A percentile compares a stretch with the other conserved stretches of the same genome.
phyloP scores from a whole-genome alignment of 2,329 filamentous ascomycete species.

The Aspergillus puulaauensis region DNA sequence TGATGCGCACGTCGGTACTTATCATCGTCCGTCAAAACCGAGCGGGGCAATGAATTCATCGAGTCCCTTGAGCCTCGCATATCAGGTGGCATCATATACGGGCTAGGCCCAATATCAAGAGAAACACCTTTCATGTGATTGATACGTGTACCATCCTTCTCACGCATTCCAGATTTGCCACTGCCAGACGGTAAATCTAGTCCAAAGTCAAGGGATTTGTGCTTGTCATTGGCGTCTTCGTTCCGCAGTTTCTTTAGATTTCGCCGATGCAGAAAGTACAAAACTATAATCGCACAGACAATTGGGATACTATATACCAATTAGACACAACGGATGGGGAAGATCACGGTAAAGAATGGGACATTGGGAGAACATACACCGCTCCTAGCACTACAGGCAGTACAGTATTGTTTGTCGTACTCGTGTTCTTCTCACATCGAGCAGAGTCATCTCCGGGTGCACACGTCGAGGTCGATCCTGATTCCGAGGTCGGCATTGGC shows the following conservation, averaged over 20 bases:
- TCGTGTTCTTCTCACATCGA: conserved; percentile 60
- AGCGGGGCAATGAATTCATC: conserved; percentile 78
- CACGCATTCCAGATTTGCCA: conserved; percentile 55
- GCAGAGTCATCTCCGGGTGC: conserved; percentile 24
- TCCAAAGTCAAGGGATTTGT: conserved; percentile 91
- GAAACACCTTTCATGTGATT: conserved; percentile 54
- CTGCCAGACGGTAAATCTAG: conserved; percentile 55
- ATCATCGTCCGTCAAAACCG: conserved; percentile 73
- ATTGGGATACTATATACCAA: conserved; percentile 69
- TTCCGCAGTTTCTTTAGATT: conserved; percentile 67
- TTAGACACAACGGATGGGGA: conserved; percentile 19
- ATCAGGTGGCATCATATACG: conserved; percentile 88
- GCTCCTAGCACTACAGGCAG: conserved; percentile 69
- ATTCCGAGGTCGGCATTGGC: conserved; percentile 17
- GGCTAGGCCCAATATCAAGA: conserved; percentile 65
- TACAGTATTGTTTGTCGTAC: conserved; percentile 54
- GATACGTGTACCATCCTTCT: conserved; percentile 43
- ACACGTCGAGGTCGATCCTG: conserved; percentile 18
- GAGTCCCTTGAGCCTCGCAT: conserved; percentile 80
- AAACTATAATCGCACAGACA: conserved; percentile 61
- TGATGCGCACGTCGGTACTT: conserved; percentile 69
- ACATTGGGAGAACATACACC: conserved; percentile 54
- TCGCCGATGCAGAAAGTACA: conserved; percentile 77
- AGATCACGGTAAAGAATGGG: not conserved
- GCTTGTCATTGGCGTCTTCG: conserved; percentile 83